Conservation (phyloP, 352 stramenopile species). For the Aphanomyces euteiches region DNA sequence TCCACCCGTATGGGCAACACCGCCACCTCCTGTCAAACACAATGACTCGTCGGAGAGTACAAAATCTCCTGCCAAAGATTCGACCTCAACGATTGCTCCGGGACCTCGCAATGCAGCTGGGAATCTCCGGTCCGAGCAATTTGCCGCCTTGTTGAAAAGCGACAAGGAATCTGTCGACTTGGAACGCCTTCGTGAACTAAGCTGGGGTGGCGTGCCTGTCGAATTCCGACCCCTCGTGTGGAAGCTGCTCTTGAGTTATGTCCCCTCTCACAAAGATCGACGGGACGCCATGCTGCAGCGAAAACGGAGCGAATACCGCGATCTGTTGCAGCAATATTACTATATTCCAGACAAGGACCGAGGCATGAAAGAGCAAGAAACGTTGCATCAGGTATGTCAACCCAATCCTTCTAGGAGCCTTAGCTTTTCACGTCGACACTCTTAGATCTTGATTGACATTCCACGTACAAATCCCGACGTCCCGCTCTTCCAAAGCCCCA, state of each 20-base stretch:
- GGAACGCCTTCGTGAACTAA: slow-evolving; percentile 84
- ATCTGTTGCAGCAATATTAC: slow-evolving; percentile 95
- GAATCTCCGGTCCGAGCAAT: slow-evolving; percentile 71
- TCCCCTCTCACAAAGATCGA: slow-evolving; percentile 93
- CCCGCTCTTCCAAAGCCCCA: slow-evolving; percentile 95
- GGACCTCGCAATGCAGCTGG: slow-evolving; percentile 52
- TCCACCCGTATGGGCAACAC: slow-evolving; percentile 71
- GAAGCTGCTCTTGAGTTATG: slow-evolving; percentile 96
- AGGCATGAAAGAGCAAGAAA: slow-evolving; percentile 94
- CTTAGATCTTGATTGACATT: slow-evolving; percentile 98
- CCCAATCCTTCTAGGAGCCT: background rate
- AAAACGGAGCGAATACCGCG: slow-evolving; percentile 95
- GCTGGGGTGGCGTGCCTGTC: slow-evolving; percentile 89
- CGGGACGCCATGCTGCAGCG: slow-evolving; percentile 87
- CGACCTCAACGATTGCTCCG: background rate
- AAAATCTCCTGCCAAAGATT: slow-evolving; percentile 21
- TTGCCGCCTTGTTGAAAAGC: slow-evolving; percentile 58
- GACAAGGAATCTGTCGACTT: slow-evolving; percentile 79
- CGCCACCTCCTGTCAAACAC: slow-evolving; percentile 42
- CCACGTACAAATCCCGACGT: slow-evolving; percentile 96
- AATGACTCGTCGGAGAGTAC: background rate
- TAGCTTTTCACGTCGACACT: background rate
- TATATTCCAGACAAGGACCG: slow-evolving; percentile 94
- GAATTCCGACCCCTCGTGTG: slow-evolving; percentile 88
- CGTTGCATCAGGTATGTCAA: slow-evolving; percentile 63